Evolutionary conservation across 257 asterid species (phyloP).

Genomic region (Ilex asprella): DNA sequence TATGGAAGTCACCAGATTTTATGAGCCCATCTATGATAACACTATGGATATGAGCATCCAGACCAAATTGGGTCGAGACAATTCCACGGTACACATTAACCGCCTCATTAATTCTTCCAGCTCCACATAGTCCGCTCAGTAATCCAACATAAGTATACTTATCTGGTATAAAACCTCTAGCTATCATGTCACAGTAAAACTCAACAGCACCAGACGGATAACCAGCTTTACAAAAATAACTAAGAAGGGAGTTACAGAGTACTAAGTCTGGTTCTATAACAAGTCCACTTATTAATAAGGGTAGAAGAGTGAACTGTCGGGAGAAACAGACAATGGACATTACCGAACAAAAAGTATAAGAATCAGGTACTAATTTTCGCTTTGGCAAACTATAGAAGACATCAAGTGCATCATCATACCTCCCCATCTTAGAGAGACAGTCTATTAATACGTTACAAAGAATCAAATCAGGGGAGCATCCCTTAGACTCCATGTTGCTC

Average conservation of each 20-base stretch:
- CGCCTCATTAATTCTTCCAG: slow-evolving; percentile 52
- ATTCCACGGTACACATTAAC: slow-evolving; percentile 54
- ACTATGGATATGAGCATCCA: slow-evolving; percentile 54
- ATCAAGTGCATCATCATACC: slow-evolving; percentile 52
- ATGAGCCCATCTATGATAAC: slow-evolving; percentile 49
- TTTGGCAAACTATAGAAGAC: slow-evolving; percentile 49
- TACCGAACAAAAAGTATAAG: slow-evolving; percentile 59
- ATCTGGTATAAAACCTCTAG: slow-evolving; percentile 57
- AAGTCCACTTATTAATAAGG: slow-evolving; percentile 53
- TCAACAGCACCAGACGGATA: slow-evolving; percentile 57
- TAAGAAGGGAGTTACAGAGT: slow-evolving; percentile 58
- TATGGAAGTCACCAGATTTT: slow-evolving; percentile 38
- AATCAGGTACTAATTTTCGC: slow-evolving; percentile 52
- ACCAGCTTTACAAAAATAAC: slow-evolving; percentile 65
- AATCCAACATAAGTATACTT: slow-evolving; percentile 63
- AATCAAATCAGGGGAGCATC: slow-evolving; percentile 59
- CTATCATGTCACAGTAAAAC: slow-evolving; percentile 63
- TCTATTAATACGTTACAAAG: slow-evolving; percentile 69
- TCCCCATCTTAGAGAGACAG: slow-evolving; percentile 63
- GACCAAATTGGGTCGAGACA: slow-evolving; percentile 24
- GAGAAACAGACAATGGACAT: slow-evolving; percentile 51
- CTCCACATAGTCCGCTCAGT: slow-evolving; percentile 46
- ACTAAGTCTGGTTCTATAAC: slow-evolving; percentile 63
- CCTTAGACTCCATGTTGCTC: slow-evolving; percentile 36
- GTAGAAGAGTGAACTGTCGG: slow-evolving; percentile 48